These are phyloP conservation scores for Colletotrichum eleusines DNA, from an alignment of 2,329 filamentous ascomycete species.

Conservation along the genomic window DNA sequence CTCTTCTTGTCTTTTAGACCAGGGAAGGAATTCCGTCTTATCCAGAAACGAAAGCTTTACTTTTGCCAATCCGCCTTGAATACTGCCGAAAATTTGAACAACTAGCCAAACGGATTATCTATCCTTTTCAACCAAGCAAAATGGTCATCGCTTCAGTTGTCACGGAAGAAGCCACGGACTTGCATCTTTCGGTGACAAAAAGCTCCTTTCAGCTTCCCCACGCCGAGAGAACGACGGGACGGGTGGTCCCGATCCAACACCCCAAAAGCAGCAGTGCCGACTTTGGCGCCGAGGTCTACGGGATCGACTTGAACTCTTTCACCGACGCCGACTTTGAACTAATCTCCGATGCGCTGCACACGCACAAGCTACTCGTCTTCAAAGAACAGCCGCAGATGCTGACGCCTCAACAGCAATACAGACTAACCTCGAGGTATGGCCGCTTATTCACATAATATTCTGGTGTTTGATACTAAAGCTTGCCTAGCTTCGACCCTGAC, in stretches of 20 bases:
- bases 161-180: conserved; percentile 42
- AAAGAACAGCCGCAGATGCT: conserved; percentile 57
- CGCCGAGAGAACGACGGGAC: conserved; percentile 45
- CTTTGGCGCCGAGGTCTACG: conserved; percentile 53
- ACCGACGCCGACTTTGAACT: conserved; percentile 53
- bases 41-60: not conserved
- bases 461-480: conserved; percentile 46
- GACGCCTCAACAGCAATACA: conserved; percentile 55
- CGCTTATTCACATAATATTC: conserved; percentile 41
- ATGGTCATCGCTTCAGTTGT: conserved; percentile 47
- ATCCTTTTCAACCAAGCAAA: not conserved
- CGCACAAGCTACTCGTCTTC: conserved; percentile 58
- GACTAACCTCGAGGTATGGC: conserved; percentile 46
- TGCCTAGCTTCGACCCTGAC: conserved; percentile 4
- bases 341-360: conserved; percentile 56
- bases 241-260: conserved; percentile 46
- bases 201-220: conserved; percentile 45
- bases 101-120: not conserved
- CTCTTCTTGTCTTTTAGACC: not conserved
- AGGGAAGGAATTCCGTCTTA: not conserved
- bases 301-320: conserved; percentile 52
- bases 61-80: not conserved
- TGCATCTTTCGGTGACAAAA: conserved; percentile 40
- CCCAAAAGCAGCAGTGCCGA: conserved; percentile 48
- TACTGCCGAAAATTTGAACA: not conserved